These are phyloP conservation scores for Elaeis guineensis DNA, from an alignment of 176 grass and related monocot species.

Conservation along the genomic window DNA sequence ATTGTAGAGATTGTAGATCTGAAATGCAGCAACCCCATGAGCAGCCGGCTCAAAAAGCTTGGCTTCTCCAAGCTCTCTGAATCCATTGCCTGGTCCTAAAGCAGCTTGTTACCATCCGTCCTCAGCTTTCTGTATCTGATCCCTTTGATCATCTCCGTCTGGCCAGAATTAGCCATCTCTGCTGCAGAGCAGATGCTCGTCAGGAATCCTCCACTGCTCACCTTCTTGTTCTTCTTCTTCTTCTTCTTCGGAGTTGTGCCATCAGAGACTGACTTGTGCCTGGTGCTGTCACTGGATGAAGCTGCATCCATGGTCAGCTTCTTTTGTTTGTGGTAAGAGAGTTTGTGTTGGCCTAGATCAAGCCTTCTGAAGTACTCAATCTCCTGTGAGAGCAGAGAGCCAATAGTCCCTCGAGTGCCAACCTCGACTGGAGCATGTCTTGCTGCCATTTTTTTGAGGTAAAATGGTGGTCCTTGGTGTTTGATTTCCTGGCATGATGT, in stretches of 20 bases:
- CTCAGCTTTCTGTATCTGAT: constrained; percentile 5
- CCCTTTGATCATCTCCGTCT: not conserved
- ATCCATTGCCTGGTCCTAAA: constrained; percentile 10
- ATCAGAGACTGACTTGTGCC: not conserved
- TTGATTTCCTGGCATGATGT: no score
- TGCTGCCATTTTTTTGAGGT: no score
- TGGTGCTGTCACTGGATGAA: not conserved
- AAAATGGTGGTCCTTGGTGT: no score
- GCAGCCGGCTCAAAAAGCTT: not conserved
- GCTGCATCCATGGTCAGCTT: not conserved
- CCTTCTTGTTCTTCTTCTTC: constrained; percentile 10
- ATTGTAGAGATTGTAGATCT: constrained; percentile 14
- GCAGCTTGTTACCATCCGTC: constrained; percentile 5
- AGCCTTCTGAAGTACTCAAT: constrained; percentile 26
- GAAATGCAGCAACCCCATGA: constrained; percentile 10
- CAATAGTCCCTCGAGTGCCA: constrained; percentile 23
- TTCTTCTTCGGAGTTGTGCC: constrained; percentile 12
- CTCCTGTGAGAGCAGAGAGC: constrained; percentile 21
- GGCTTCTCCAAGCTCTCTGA: constrained; percentile 8
- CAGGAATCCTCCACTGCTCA: constrained; percentile 4
- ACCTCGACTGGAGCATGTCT: constrained; percentile 14
- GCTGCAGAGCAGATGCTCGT: constrained; percentile 6
- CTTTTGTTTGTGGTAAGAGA: not conserved
- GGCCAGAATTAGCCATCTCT: constrained; percentile 4
- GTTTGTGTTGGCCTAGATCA: not conserved